phyloP scores from a whole-genome alignment of 1,139 yeast genomes.

The Suhomyces yuchorum region DNA sequence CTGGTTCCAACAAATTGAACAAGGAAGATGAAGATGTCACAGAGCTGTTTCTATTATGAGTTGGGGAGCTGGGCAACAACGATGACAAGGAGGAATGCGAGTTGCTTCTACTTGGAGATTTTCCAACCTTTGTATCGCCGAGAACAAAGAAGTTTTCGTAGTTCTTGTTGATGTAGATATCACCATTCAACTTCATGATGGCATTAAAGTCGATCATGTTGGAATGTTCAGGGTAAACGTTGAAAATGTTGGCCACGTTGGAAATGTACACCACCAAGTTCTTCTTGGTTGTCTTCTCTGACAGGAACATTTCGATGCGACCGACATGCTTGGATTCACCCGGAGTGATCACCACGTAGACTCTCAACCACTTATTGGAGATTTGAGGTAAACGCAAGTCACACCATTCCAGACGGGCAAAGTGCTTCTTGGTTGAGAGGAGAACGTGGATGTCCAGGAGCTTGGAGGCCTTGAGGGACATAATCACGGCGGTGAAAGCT shows the following conservation, averaged over 20 bases:
- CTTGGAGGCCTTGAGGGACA: constrained; percentile 55
- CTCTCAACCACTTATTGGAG: constrained; percentile 56
- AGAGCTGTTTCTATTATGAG: constrained; percentile 11
- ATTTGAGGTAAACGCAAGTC: constrained; percentile 57
- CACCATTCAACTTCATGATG: constrained; percentile 54
- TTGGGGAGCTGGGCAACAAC: constrained; percentile 5
- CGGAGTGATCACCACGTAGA: constrained; percentile 49
- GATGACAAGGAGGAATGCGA: constrained; percentile 15
- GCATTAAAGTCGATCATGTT: constrained; percentile 56
- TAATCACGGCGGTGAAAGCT: constrained; percentile 57
- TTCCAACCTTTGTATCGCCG: constrained; percentile 2
- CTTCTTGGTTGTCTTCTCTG: constrained; percentile 45
- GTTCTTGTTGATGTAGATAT: constrained; percentile 47
- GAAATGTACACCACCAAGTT: constrained; percentile 49
- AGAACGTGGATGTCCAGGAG: constrained; percentile 57
- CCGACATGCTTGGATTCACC: constrained; percentile 43
- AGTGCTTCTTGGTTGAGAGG: constrained; percentile 48
- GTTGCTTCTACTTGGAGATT: constrained; percentile 15
- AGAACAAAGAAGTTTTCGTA: constrained; percentile 32
- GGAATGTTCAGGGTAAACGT: constrained; percentile 58
- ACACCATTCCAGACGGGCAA: constrained; percentile 56
- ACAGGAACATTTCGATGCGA: constrained; percentile 51
- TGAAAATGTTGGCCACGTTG: constrained; percentile 43
- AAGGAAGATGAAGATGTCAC: constrained; percentile 20
- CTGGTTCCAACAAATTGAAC: constrained; percentile 19